These are phyloP conservation scores for Solanum verrucosum DNA, from an alignment of 257 asterid species.

Conservation along the genomic window DNA sequence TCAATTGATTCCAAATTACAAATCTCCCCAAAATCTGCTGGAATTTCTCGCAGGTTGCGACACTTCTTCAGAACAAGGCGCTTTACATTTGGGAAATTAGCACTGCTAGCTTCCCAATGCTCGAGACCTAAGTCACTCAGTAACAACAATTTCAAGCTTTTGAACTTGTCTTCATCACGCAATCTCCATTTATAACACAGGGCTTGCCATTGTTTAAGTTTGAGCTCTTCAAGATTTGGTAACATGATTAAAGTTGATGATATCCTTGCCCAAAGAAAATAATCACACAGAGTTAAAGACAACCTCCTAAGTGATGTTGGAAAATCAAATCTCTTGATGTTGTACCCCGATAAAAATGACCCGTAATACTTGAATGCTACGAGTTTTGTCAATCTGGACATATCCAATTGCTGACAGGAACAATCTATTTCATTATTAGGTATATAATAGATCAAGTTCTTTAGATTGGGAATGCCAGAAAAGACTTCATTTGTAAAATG, in stretches of 20 bases:
- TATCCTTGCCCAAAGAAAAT: neutral
- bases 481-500: neutral
- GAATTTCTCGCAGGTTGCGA: neutral
- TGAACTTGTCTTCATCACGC: neutral
- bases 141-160: neutral
- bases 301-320: neutral
- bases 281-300: rapidly evolving
- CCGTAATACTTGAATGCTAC: too few species aligned
- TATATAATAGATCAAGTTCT: neutral
- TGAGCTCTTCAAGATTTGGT: neutral
- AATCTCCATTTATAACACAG: neutral
- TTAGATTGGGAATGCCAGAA: neutral
- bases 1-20: neutral
- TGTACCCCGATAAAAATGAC: too few species aligned
- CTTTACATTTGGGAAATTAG: neutral
- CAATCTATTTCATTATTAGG: too few species aligned
- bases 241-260: neutral
- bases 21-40: neutral
- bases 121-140: rapidly evolving
- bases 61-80: neutral
- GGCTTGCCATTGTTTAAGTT: neutral
- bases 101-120: neutral
- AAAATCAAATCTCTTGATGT: too few species aligned
- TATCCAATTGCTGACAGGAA: too few species aligned
- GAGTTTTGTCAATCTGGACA: too few species aligned